These are phyloP conservation scores for Beauveria varroae DNA, from an alignment of 2,329 filamentous ascomycete genomes.

Conservation along the genomic window DNA sequence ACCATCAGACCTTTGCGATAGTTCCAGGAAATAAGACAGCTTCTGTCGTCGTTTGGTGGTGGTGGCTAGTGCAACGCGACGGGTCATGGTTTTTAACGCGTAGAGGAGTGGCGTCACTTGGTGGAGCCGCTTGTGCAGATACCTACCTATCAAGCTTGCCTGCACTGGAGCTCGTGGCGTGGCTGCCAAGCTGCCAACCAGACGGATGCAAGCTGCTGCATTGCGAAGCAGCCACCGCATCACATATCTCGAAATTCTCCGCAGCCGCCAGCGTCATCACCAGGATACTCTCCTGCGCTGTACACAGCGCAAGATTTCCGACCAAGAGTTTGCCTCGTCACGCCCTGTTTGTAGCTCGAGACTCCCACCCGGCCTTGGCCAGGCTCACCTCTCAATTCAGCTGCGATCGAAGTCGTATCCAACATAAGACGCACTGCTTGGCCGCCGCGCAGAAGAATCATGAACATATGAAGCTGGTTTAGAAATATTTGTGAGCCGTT, in stretches of 20 bases:
- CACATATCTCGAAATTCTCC: background rate
- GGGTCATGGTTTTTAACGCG: slow-evolving; percentile 1
- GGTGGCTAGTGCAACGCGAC: slow-evolving; percentile 3
- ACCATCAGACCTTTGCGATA: background rate
- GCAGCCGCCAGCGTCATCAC: background rate
- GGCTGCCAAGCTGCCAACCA: background rate
- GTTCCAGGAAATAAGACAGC: background rate
- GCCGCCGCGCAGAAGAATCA: background rate
- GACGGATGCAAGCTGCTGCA: slow-evolving; percentile 1
- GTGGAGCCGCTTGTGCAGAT: slow-evolving; percentile 2
- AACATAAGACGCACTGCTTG: background rate
- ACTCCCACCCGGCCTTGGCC: background rate
- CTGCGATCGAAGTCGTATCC: background rate
- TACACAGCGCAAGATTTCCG: background rate
- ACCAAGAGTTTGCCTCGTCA: background rate
- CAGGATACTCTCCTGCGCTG: background rate
- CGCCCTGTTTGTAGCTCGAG: background rate
- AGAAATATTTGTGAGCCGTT: background rate
- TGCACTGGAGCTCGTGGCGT: background rate
- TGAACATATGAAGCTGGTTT: background rate
- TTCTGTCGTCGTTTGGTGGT: background rate
- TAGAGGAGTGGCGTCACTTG: slow-evolving; percentile 10
- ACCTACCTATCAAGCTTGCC: slow-evolving; percentile 4
- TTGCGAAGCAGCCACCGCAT: slow-evolving; percentile 5
- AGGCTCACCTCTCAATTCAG: background rate